These are phyloP conservation scores for Zopfochytrium polystomum DNA, from an alignment of 371 early-diverging fungal species.

Conservation along the genomic window DNA sequence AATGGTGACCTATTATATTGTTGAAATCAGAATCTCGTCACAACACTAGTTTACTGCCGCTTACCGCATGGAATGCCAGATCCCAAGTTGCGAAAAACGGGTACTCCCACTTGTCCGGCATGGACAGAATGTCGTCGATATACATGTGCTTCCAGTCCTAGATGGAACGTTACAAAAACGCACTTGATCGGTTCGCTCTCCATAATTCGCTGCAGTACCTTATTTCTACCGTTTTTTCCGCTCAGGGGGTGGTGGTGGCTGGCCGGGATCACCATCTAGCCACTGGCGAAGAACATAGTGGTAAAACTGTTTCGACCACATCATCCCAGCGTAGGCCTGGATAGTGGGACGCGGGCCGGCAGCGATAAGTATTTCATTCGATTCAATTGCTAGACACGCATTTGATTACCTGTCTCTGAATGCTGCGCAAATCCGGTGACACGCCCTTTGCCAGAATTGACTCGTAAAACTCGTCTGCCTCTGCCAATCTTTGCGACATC, in stretches of 20 bases:
- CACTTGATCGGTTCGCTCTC: too few relatives aligned
- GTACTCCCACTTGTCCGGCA: constrained; percentile 39
- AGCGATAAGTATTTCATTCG: too few relatives aligned
- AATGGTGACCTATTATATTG: too few relatives aligned
- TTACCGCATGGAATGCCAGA: constrained; percentile 32
- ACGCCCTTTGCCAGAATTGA: not conserved
- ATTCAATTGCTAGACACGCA: too few relatives aligned
- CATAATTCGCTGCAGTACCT: too few relatives aligned
- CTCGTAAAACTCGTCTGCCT: constrained; percentile 32
- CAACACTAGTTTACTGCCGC: too few relatives aligned
- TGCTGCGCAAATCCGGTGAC: constrained; percentile 16
- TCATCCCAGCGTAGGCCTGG: constrained; percentile 35
- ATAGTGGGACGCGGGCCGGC: too few relatives aligned
- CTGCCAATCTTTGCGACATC: constrained; percentile 9
- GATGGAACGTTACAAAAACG: too few relatives aligned
- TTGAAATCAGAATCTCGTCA: too few relatives aligned
- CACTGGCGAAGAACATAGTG: constrained; percentile 24
- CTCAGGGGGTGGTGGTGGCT: constrained; percentile 28
- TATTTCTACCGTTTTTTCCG: constrained; percentile 23
- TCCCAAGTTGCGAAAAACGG: constrained; percentile 35
- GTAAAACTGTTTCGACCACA: constrained; percentile 36
- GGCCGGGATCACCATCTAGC: constrained; percentile 30
- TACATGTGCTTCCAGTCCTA: constrained; percentile 31
- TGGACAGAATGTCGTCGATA: constrained; percentile 31
- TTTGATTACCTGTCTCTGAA: too few relatives aligned